phyloP scores from a whole-genome alignment of 306 rosid genomes.

The Rubus idaeus region DNA sequence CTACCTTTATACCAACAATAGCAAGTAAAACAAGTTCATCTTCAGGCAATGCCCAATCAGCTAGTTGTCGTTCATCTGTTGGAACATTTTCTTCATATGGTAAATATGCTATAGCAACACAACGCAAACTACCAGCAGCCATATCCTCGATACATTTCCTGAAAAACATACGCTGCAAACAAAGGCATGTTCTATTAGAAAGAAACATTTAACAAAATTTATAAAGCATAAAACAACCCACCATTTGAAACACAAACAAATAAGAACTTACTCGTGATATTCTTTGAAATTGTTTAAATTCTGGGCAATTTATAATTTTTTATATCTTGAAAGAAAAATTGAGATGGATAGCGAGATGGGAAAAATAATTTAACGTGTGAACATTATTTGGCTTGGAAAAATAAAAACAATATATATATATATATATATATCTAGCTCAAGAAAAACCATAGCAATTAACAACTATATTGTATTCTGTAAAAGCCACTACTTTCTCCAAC shows the following conservation, averaged over 20 bases:
- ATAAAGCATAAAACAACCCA: background rate
- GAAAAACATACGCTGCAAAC: constrained; percentile 50
- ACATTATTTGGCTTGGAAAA: background rate
- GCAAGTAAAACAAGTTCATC: constrained; percentile 78
- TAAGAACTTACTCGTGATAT: background rate
- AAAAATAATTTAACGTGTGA: background rate
- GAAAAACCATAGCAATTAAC: background rate
- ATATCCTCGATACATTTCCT: constrained; percentile 66
- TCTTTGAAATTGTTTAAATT: background rate
- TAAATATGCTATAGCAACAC: constrained; percentile 83
- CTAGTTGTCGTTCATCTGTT: constrained; percentile 59
- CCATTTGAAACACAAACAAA: background rate
- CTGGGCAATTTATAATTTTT: background rate
- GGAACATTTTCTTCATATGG: constrained; percentile 58
- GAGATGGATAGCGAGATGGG: background rate
- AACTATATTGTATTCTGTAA: background rate
- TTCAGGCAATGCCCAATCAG: constrained; percentile 78
- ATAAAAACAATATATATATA: background rate
- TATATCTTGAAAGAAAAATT: background rate
- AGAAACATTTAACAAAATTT: background rate
- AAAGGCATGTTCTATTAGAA: background rate
- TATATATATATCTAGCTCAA: background rate
- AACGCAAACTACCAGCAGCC: constrained; percentile 75
- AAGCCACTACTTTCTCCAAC: constrained; percentile 36
- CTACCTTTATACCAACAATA: constrained; percentile 85